Conservation (phyloP, 345 rosid genomes). For the Camelina laxa region DNA sequence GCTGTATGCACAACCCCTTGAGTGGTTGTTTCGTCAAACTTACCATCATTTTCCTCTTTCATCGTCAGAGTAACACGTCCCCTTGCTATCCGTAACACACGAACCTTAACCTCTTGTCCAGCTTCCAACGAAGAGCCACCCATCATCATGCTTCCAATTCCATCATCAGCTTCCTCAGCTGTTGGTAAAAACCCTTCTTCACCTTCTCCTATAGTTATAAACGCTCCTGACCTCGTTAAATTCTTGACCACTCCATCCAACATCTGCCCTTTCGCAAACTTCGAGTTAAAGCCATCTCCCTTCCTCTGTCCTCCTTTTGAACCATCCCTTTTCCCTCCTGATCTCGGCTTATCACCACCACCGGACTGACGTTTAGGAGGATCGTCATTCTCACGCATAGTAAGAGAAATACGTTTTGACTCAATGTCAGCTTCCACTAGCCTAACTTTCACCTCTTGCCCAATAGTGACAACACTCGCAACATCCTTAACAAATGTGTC, state of each 20-base stretch:
- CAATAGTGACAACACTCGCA: conserved; percentile 72
- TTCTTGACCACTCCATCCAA: conserved; percentile 81
- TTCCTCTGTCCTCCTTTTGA: conserved; percentile 58
- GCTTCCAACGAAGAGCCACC: conserved; percentile 61
- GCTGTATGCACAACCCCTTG: conserved; percentile 71
- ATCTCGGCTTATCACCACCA: conserved; percentile 56
- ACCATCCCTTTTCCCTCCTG: conserved; percentile 55
- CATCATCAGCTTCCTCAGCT: conserved; percentile 78
- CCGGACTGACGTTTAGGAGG: conserved; percentile 53
- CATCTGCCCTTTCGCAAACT: conserved; percentile 81
- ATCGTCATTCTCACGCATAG: conserved; percentile 77
- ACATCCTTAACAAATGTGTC: conserved; percentile 86
- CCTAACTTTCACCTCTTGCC: conserved; percentile 85
- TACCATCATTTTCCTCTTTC: conserved; percentile 68
- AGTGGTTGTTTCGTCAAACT: conserved; percentile 48
- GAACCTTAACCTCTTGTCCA: conserved; percentile 78
- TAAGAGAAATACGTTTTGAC: conserved; percentile 76
- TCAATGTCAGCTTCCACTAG: conserved; percentile 78
- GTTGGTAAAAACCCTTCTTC: conserved; percentile 89
- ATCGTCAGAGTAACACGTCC: conserved; percentile 89
- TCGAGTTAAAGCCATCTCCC: conserved; percentile 54
- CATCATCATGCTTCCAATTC: conserved; percentile 64
- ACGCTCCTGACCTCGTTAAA: conserved; percentile 74
- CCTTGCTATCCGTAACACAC: conserved; percentile 66
- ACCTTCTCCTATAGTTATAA: conserved; percentile 83